These are phyloP conservation scores for Fusarium xylarioides DNA, from an alignment of 2,329 filamentous ascomycete species.

Conservation along the genomic window DNA sequence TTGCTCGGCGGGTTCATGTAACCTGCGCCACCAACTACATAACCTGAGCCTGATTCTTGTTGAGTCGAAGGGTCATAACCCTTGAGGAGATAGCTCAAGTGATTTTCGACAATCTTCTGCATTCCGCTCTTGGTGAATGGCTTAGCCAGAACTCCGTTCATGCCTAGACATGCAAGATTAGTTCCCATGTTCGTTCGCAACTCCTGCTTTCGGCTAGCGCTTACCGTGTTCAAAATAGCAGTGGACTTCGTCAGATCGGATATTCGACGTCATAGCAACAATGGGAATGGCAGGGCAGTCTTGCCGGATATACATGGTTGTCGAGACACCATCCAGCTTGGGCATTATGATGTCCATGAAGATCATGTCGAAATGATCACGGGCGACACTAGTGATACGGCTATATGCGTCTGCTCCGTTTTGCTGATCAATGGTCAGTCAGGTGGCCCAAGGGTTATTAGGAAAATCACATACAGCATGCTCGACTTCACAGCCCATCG, in stretches of 20 bases:
- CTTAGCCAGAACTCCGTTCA: slow-evolving; percentile 97
- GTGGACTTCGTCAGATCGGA: slow-evolving; percentile 93
- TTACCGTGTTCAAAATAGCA: slow-evolving; percentile 97
- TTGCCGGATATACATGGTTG: slow-evolving; percentile 91
- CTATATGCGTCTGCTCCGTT: slow-evolving; percentile 93
- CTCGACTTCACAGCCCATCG: slow-evolving; percentile 73
- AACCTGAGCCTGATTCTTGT: slow-evolving; percentile 49
- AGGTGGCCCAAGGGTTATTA: not conserved
- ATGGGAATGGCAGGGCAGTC: slow-evolving; percentile 85
- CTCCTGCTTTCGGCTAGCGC: slow-evolving; percentile 43
- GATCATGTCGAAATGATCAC: slow-evolving; percentile 70
- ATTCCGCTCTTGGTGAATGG: slow-evolving; percentile 93
- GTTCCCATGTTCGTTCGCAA: slow-evolving; percentile 7
- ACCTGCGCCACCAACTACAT: slow-evolving; percentile 46
- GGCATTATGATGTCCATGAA: slow-evolving; percentile 99
- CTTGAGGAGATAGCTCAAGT: slow-evolving; percentile 84
- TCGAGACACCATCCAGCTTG: slow-evolving; percentile 91
- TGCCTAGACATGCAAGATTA: slow-evolving; percentile 66
- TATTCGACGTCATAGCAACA: slow-evolving; percentile 99
- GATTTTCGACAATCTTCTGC: slow-evolving; percentile 86
- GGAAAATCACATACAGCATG: slow-evolving; percentile 64
- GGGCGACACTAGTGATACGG: slow-evolving; percentile 69
- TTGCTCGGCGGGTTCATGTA: slow-evolving; percentile 48
- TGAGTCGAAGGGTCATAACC: slow-evolving; percentile 59
- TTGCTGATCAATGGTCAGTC: slow-evolving; percentile 41